Evolutionary conservation across 352 stramenopile species (phyloP).

Genomic region (Blastocystis sp.): DNA sequence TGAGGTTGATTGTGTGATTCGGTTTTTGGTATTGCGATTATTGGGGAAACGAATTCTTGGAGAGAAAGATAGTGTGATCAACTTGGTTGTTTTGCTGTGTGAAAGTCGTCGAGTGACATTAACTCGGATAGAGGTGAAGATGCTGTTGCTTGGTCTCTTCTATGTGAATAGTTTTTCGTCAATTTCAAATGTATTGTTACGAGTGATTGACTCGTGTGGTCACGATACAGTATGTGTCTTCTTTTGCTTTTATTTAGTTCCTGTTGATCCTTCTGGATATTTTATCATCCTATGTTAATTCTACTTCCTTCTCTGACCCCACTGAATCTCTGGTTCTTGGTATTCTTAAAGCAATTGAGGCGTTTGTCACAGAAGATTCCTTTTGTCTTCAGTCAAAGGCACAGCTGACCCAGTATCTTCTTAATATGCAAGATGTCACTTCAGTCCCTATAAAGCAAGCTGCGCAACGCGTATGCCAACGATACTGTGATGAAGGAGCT

Average conservation of each 20-base stretch:
- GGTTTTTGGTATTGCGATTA: not conserved
- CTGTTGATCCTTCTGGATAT: not conserved
- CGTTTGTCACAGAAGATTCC: not conserved
- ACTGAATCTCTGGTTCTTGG: not conserved
- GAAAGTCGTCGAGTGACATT: not conserved
- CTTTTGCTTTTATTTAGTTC: not conserved
- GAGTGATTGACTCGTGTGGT: not conserved
- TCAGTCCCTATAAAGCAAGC: not conserved
- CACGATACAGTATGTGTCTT: not conserved
- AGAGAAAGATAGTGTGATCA: not conserved
- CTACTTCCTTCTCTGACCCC: not conserved
- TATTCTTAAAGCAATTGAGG: not conserved
- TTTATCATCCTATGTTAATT: not conserved
- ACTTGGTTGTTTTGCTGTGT: not conserved
- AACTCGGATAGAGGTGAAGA: not conserved
- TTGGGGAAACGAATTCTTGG: not conserved
- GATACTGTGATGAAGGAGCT: not conserved
- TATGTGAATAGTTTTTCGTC: slow-evolving; percentile 1
- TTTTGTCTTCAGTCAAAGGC: not conserved
- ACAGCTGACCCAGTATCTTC: not conserved
- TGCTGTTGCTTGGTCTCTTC: not conserved
- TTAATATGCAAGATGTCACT: not conserved
- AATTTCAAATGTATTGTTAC: not conserved
- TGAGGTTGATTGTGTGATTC: not conserved
- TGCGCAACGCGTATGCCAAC: not conserved